A percentile compares a stretch with the other conserved stretches of the same genome.
phyloP scores from a whole-genome alignment of 441 rosid genomes.

The Gossypium gossypioides region DNA sequence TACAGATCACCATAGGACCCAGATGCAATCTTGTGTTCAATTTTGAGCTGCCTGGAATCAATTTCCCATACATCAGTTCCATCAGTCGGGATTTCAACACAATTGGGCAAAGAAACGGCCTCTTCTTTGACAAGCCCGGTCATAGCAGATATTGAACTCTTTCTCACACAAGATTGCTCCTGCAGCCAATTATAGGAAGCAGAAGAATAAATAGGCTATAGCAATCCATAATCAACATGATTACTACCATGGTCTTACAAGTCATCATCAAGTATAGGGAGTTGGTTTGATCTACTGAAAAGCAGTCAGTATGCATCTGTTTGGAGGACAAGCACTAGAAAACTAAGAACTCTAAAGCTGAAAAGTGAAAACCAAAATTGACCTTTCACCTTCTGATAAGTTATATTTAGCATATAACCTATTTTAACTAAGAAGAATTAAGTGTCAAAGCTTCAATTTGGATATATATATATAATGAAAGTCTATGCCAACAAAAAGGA shows the following conservation, averaged over 20 bases:
- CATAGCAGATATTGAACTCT: slow-evolving; percentile 33
- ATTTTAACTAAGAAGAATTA: not conserved
- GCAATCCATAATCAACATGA: not conserved
- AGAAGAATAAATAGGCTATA: not conserved
- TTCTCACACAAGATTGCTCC: slow-evolving; percentile 48
- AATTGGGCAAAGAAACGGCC: slow-evolving; percentile 39
- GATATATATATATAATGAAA: not conserved
- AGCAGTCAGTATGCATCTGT: not conserved
- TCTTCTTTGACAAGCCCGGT: slow-evolving; percentile 32
- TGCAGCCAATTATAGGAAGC: slow-evolving; percentile 25
- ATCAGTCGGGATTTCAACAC: slow-evolving; percentile 78
- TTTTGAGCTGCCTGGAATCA: slow-evolving; percentile 58
- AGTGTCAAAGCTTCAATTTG: not conserved
- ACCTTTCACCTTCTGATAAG: not conserved
- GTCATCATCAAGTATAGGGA: not conserved
- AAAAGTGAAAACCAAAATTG: not conserved
- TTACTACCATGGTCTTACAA: not conserved
- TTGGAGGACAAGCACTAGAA: not conserved
- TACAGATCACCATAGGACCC: slow-evolving; percentile 89
- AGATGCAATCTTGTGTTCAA: slow-evolving; percentile 71
- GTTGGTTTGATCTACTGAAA: not conserved
- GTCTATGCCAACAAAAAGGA: not conserved
- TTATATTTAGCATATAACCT: not conserved
- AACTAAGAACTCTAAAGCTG: not conserved
- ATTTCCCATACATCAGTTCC: slow-evolving; percentile 98